Evolutionary conservation across 169 alveolate species (phyloP).

Genomic region (Miamiensis avidus): DNA sequence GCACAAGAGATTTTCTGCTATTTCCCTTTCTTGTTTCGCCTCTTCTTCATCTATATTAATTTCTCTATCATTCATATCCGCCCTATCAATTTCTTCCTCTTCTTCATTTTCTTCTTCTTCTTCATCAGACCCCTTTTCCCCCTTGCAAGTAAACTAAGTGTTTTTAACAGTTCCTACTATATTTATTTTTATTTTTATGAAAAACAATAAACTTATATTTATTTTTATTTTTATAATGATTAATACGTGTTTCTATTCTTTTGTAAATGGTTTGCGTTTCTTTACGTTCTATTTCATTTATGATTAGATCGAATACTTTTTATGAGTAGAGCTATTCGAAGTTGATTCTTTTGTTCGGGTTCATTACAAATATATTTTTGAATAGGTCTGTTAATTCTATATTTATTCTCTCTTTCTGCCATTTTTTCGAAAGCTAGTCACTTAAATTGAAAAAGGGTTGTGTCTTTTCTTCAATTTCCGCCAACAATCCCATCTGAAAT

Average conservation of each 20-base stretch:
- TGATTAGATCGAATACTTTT: not conserved
- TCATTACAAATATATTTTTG: not conserved
- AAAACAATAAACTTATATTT: too few relatives aligned
- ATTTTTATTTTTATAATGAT: too few relatives aligned
- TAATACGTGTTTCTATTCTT: not conserved
- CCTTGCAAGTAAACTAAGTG: not conserved
- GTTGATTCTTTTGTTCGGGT: not conserved
- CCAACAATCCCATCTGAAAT: not conserved
- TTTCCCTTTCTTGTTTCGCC: too few relatives aligned
- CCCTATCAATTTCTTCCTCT: too few relatives aligned
- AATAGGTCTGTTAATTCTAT: not conserved
- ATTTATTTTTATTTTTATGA: not conserved
- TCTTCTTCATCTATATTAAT: too few relatives aligned
- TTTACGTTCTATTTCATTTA: not conserved
- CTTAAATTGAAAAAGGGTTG: not conserved
- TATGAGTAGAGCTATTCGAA: not conserved
- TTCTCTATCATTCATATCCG: too few relatives aligned
- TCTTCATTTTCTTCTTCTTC: not conserved
- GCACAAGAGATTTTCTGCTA: too few relatives aligned
- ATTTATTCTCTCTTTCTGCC: not conserved
- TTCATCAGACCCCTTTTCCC: not conserved
- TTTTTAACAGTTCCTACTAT: not conserved
- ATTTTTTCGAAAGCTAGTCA: not conserved
- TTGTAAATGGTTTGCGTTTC: not conserved
- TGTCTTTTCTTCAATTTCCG: slow-evolving; percentile 25